These are phyloP conservation scores for Phytomonas sp. DNA, from an alignment of 208 protist species.

Conservation along the genomic window DNA sequence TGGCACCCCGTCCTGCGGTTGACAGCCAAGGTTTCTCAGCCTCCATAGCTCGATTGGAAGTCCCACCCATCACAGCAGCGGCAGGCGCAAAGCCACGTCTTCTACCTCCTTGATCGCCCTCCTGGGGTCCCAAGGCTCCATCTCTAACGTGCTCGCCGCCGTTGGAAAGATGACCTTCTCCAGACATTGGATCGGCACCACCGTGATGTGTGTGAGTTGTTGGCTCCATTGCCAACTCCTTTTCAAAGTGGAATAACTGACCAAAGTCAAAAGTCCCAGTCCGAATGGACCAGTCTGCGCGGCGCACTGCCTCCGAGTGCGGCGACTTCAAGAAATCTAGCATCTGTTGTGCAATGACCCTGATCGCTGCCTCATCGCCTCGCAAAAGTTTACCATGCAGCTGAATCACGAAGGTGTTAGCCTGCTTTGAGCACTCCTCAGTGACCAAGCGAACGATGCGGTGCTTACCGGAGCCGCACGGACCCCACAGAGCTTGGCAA, in stretches of 20 bases:
- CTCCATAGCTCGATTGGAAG: neutral
- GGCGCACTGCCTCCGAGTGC: conserved; percentile 37
- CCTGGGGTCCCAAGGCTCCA: neutral
- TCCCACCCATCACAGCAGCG: neutral
- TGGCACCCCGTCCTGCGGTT: neutral
- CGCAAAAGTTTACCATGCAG: conserved; percentile 59
- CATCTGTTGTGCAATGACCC: conserved; percentile 58
- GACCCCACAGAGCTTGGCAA: conserved; percentile 71
- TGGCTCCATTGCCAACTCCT: conserved; percentile 10
- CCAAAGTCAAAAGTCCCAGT: conserved; percentile 75
- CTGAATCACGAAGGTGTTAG: conserved; percentile 49
- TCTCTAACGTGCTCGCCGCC: neutral
- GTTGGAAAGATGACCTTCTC: neutral
- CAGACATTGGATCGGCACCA: neutral
- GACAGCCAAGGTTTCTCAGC: neutral
- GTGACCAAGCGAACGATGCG: conserved; percentile 62
- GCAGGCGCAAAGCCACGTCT: neutral
- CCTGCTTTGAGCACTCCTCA: conserved; percentile 34
- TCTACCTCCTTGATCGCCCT: neutral
- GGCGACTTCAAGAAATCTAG: conserved; percentile 46
- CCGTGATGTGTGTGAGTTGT: neutral
- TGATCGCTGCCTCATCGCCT: conserved; percentile 52
- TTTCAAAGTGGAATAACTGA: conserved; percentile 56
- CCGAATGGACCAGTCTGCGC: conserved; percentile 38
- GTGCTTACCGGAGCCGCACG: conserved; percentile 60